phyloP scores from a whole-genome alignment of 1,284 basidiomycete species.

The Ceratobasidium sp. region DNA sequence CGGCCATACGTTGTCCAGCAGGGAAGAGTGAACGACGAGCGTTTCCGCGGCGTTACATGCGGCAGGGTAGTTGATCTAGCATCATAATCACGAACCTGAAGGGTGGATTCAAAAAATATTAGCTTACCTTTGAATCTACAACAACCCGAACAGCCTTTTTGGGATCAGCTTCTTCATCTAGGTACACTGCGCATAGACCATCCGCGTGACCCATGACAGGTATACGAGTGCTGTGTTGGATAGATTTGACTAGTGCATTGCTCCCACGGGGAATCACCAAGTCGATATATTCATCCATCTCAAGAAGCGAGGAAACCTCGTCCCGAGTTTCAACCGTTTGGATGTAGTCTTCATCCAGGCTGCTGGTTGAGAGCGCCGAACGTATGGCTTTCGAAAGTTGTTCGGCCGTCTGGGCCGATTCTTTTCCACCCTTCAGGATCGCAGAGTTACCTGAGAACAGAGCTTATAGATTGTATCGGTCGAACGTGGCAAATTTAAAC shows the following conservation, averaged over 20 bases:
- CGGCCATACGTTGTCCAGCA: conserved; percentile 83
- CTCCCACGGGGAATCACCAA: conserved; percentile 97
- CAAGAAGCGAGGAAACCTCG: conserved; percentile 89
- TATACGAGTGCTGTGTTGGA: conserved; percentile 92
- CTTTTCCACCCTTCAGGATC: conserved; percentile 97
- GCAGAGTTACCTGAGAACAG: conserved; percentile 83
- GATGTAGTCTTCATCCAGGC: conserved; percentile 84
- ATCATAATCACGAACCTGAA: neutral
- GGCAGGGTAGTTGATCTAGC: conserved; percentile 91
- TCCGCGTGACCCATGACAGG: conserved; percentile 99
- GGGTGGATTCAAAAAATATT: neutral
- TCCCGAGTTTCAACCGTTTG: conserved; percentile 94
- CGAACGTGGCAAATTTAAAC: conserved; percentile 50
- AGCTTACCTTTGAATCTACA: conserved; percentile 89
- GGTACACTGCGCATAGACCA: conserved; percentile 90
- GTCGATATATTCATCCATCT: conserved; percentile 93
- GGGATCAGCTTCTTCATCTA: conserved; percentile 85
- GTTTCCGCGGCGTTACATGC: conserved; percentile 97
- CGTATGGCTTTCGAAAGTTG: conserved; percentile 86
- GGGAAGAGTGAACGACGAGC: conserved; percentile 82
- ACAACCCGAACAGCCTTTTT: conserved; percentile 86
- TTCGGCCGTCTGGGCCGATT: conserved; percentile 83
- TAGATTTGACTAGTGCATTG: conserved; percentile 88
- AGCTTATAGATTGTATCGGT: conserved; percentile 37
- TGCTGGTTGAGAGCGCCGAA: conserved; percentile 77